Conservation (phyloP, 75 land plant genomes). For the Cryptomeria japonica region DNA sequence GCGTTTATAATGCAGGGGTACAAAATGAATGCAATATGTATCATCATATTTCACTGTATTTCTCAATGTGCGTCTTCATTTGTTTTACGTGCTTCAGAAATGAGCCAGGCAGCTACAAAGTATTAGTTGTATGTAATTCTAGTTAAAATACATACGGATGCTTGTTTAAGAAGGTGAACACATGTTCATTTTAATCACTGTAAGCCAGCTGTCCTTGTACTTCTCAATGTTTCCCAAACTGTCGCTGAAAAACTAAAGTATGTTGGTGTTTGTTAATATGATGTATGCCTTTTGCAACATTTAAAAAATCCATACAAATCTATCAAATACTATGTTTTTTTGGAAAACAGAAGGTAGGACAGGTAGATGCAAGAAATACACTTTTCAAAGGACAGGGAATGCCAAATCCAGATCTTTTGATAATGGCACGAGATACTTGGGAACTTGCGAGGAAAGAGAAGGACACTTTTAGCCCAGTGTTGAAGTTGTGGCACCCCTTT, state of each 20-base stretch:
- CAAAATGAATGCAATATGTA: neutral
- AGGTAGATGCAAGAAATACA: neutral
- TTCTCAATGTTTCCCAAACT: neutral
- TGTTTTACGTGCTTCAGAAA: neutral
- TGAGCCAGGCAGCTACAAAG: neutral
- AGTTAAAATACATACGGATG: neutral
- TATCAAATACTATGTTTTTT: neutral
- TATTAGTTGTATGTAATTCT: neutral
- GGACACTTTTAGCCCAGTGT: constrained; percentile 66
- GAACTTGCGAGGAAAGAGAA: constrained; percentile 62
- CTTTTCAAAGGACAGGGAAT: neutral
- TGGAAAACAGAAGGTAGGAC: constrained; percentile 16
- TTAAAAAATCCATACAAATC: neutral
- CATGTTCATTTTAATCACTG: neutral
- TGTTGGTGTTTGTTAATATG: neutral
- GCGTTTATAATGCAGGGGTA: neutral
- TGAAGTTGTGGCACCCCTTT: constrained; percentile 73
- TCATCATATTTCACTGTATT: neutral
- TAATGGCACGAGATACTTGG: constrained; percentile 59
- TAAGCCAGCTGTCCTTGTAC: neutral
- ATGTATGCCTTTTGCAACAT: neutral
- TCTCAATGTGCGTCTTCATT: neutral
- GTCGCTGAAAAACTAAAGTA: neutral
- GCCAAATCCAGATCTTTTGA: neutral
- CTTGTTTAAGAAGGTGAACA: neutral